Conservation (phyloP, 768 basidiomycete species). For the Galerina sulciceps region DNA sequence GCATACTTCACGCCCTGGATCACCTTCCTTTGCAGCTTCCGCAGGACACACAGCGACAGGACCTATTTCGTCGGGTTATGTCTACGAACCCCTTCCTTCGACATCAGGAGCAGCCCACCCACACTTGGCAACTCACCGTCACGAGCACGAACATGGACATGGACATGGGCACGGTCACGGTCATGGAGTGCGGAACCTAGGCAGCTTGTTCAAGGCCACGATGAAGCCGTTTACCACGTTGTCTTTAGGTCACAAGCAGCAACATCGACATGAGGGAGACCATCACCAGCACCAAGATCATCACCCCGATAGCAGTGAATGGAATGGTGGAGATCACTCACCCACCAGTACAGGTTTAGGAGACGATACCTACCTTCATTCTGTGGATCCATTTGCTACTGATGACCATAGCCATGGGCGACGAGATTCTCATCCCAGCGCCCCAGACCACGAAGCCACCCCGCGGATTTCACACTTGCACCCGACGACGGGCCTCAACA, state of each 20-base stretch:
- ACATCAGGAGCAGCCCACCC: not conserved
- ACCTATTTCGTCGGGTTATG: conserved; percentile 14
- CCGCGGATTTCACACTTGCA: not conserved
- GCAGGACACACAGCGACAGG: not conserved
- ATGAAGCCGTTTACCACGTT: conserved; percentile 58
- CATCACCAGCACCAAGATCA: not conserved
- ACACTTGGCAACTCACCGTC: not conserved
- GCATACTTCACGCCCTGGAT: conserved; percentile 7
- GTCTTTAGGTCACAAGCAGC: not conserved
- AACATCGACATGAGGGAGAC: not conserved
- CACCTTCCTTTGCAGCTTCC: conserved; percentile 5
- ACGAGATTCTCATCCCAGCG: too few species aligned
- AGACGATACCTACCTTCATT: not conserved
- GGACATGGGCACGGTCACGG: conserved; percentile 26
- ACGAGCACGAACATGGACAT: conserved; percentile 2
- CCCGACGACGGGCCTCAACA: not conserved
- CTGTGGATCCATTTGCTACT: not conserved
- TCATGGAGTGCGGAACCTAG: conserved; percentile 49
- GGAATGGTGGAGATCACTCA: not conserved
- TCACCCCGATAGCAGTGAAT: not conserved
- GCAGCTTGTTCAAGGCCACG: conserved; percentile 56
- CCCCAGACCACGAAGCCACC: too few species aligned
- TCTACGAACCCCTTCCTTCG: conserved; percentile 16
- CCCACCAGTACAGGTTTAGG: not conserved
- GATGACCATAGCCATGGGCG: too few species aligned